Evolutionary conservation across 441 rosid genomes (phyloP), one percentile per base, ranked within the genome.

Genomic region (Populus hybrid): DNA sequence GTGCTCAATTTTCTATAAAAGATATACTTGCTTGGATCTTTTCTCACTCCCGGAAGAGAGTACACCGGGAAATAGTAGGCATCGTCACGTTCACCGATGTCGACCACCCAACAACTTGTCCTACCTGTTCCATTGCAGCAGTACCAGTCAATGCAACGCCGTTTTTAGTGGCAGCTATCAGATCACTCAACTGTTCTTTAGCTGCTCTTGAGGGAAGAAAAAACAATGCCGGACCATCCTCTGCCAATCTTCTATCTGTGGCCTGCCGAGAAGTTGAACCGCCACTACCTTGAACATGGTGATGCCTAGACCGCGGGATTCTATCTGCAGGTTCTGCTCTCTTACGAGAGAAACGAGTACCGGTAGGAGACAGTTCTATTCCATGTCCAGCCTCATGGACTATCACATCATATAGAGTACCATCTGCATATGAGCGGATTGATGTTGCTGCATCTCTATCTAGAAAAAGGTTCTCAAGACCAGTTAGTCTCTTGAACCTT

Each of bases 31-130:
- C 98, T 80, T 81, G 85, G 87, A 59, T 88, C 87, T 74, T 83
- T 85, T 64, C 90, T 81, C 63, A 90, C 97, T 19, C 97, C 98
- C 4, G 97, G 95, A 10, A 92, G 90, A 42, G 87, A 71, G n/a
- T n/a, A n/a, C 16, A 91, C 89, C 50, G 94, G 89, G 40, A 94
- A 94, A 61, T 84, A 66, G 82, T 86, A 94, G 0, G 91, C 75
- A 73, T 91, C 92, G 23, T 86, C 89, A 1, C 81, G 74, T 84
- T 92, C 98, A 72, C 86, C 89, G 36, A 92, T 83, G 78, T 91
- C 88, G 36, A 88, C 35, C 40, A 76, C 72, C 95, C 97, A 24
- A 90, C 23, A 18, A 67, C 36, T 0, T 87, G 90, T 75, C 98
- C 97, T 19, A 91, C 73, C 80, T 80, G 82, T 35, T 92, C 91